Conservation (phyloP, 1,284 basidiomycete genomes). For the Moesziomyces parantarcticus region DNA sequence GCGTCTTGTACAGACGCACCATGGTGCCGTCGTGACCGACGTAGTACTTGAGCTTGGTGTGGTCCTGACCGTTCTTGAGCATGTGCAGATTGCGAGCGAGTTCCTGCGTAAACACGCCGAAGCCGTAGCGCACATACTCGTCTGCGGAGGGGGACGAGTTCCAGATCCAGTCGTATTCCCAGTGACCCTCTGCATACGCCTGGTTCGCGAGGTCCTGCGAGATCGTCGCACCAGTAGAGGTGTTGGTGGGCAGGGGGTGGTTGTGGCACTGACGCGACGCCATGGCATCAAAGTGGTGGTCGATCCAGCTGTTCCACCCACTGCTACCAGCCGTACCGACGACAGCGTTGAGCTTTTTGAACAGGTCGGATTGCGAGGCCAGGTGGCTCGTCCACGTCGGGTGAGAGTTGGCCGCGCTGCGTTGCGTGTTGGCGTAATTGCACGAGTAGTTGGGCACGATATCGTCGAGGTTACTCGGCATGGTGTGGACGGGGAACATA, state of each 20-base stretch:
- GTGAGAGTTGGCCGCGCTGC: slow-evolving; percentile 63
- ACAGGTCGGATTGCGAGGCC: slow-evolving; percentile 69
- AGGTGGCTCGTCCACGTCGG: slow-evolving; percentile 72
- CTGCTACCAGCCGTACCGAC: slow-evolving; percentile 71
- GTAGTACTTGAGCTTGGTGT: slow-evolving; percentile 44
- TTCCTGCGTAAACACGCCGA: slow-evolving; percentile 48
- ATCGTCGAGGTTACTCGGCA: slow-evolving; percentile 69
- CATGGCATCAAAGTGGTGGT: slow-evolving; percentile 64
- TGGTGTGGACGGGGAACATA: slow-evolving; percentile 60
- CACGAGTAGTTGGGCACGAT: slow-evolving; percentile 72
- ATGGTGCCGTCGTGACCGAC: slow-evolving; percentile 58
- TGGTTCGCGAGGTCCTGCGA: slow-evolving; percentile 41
- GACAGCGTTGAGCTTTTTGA: slow-evolving; percentile 69
- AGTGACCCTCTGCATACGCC: slow-evolving; percentile 52
- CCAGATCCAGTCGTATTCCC: slow-evolving; percentile 61
- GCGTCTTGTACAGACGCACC: slow-evolving; percentile 50
- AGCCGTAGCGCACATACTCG: slow-evolving; percentile 52
- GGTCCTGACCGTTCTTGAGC: slow-evolving; percentile 14
- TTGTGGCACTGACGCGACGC: slow-evolving; percentile 53
- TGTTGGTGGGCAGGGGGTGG: slow-evolving; percentile 43
- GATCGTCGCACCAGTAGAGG: slow-evolving; percentile 18
- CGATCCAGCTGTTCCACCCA: slow-evolving; percentile 72
- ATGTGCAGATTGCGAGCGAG: slow-evolving; percentile 27
- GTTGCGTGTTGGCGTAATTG: slow-evolving; percentile 70
- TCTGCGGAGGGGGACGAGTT: slow-evolving; percentile 46